Evolutionary conservation across 1,139 yeast species (phyloP).

Genomic region (Lodderomyces margitis): DNA sequence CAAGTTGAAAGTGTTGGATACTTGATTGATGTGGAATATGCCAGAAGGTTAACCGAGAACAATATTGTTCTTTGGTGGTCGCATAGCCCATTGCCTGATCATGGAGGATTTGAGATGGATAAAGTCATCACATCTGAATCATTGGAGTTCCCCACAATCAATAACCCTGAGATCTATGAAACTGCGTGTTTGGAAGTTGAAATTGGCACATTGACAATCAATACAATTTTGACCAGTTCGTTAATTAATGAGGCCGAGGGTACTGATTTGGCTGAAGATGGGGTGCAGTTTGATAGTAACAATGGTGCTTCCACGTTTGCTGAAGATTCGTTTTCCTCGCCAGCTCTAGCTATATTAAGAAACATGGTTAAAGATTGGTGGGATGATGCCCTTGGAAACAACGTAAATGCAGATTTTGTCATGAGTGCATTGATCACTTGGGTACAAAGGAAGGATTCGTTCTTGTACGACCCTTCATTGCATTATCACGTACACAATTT

Average conservation of each 20-base stretch:
- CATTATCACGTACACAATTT: conserved; percentile 87
- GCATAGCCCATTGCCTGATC: conserved; percentile 73
- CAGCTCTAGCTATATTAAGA: conserved; percentile 71
- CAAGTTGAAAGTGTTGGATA: conserved; percentile 74
- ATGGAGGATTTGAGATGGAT: conserved; percentile 81
- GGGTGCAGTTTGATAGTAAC: conserved; percentile 36
- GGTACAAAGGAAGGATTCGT: conserved; percentile 78
- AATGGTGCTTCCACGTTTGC: conserved; percentile 58
- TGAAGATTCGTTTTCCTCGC: conserved; percentile 75
- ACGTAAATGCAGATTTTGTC: conserved; percentile 78
- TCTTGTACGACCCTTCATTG: conserved; percentile 71
- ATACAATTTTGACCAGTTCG: conserved; percentile 82
- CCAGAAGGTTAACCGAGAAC: conserved; percentile 65
- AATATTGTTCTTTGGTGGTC: conserved; percentile 95
- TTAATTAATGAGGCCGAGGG: conserved; percentile 90
- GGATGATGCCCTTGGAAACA: conserved; percentile 78
- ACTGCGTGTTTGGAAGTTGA: conserved; percentile 79
- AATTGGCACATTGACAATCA: conserved; percentile 75
- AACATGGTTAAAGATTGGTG: conserved; percentile 86
- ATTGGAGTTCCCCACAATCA: conserved; percentile 69
- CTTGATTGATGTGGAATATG: conserved; percentile 82
- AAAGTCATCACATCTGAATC: conserved; percentile 51
- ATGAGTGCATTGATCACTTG: conserved; percentile 82
- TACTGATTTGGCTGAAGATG: conserved; percentile 64
- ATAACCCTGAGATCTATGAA: conserved; percentile 77